Evolutionary conservation across 192 early-diverging fungal species (phyloP).

Genomic region (Entomortierella chlamydospora): DNA sequence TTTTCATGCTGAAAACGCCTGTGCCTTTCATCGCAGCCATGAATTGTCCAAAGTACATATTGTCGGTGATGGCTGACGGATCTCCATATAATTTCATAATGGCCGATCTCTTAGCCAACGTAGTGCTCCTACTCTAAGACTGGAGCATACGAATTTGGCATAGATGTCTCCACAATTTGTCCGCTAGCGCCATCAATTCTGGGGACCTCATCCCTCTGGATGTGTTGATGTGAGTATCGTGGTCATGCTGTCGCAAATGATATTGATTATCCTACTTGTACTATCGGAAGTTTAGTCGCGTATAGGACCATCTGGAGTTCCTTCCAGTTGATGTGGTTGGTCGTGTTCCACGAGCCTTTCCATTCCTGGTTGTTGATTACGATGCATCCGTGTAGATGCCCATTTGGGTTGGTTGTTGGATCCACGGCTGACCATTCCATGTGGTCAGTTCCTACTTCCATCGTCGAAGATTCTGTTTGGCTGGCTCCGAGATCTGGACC

Average conservation of each 20-base stretch:
- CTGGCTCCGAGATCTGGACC: neutral
- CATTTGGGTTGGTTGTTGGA: conserved; percentile 15
- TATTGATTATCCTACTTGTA: conserved; percentile 5
- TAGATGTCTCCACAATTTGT: conserved; percentile 14
- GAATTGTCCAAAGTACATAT: neutral
- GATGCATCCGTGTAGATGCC: conserved; percentile 29
- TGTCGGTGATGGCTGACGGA: neutral
- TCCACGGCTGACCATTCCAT: conserved; percentile 40
- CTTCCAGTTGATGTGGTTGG: conserved; percentile 27
- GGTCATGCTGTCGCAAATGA: conserved; percentile 41
- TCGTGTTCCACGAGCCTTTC: conserved; percentile 6
- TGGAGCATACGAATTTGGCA: neutral
- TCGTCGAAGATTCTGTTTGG: conserved; percentile 18
- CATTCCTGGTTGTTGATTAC: neutral
- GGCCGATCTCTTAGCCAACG: neutral
- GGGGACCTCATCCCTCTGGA: conserved; percentile 36
- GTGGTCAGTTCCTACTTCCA: conserved; percentile 12
- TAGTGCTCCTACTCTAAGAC: neutral
- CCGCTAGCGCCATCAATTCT: conserved; percentile 26
- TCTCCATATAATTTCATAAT: neutral
- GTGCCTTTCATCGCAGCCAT: neutral
- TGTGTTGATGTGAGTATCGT: conserved; percentile 45
- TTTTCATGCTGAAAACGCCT: neutral
- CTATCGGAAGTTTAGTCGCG: neutral
- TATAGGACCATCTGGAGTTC: conserved; percentile 14